Percentiles rank a stretch among this genome's conserved stretches.
Evolutionary conservation across 2,329 filamentous ascomycete genomes (phyloP).

Genomic region (Shiraia sp.): DNA sequence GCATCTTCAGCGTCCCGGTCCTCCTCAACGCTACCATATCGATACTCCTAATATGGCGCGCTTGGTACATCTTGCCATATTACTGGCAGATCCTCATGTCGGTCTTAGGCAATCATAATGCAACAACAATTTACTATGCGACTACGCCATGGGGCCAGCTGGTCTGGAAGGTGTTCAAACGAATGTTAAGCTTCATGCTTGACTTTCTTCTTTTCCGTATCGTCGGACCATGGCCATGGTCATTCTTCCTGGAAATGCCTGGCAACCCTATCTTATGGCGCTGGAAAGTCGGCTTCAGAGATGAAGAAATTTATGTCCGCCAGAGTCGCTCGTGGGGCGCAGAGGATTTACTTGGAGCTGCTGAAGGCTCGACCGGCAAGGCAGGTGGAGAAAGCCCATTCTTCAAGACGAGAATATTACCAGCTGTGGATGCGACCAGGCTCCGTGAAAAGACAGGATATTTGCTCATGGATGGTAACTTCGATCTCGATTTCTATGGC

Average conservation of each 20-base stretch:
- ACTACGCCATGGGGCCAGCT: constrained; percentile 60
- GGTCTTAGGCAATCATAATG: constrained; percentile 67
- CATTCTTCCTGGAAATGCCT: constrained; percentile 64
- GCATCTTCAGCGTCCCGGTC: constrained; percentile 80
- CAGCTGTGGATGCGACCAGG: constrained; percentile 69
- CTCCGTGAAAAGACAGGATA: constrained; percentile 83
- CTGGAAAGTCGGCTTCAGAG: constrained; percentile 72
- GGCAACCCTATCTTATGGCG: constrained; percentile 73
- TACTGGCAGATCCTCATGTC: constrained; percentile 72
- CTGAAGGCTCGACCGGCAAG: constrained; percentile 50
- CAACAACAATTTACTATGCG: constrained; percentile 65
- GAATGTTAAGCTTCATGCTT: constrained; percentile 69
- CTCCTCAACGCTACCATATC: constrained; percentile 73
- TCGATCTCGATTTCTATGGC: constrained; percentile 82
- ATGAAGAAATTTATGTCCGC: constrained; percentile 79
- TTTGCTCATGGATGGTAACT: constrained; percentile 79
- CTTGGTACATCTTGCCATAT: constrained; percentile 69
- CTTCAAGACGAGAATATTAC: constrained; percentile 65
- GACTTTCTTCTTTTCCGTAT: constrained; percentile 65
- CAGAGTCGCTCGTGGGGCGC: constrained; percentile 74
- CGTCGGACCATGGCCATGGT: constrained; percentile 52
- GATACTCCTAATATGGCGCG: constrained; percentile 67
- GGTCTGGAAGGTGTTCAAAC: constrained; percentile 59
- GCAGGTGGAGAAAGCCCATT: constrained; percentile 58
- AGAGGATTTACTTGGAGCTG: constrained; percentile 56